A percentile compares a stretch with the other conserved stretches of the same genome.
Evolutionary conservation across 1,284 basidiomycete species (phyloP).

Genomic region (Boletus austroedulis): DNA sequence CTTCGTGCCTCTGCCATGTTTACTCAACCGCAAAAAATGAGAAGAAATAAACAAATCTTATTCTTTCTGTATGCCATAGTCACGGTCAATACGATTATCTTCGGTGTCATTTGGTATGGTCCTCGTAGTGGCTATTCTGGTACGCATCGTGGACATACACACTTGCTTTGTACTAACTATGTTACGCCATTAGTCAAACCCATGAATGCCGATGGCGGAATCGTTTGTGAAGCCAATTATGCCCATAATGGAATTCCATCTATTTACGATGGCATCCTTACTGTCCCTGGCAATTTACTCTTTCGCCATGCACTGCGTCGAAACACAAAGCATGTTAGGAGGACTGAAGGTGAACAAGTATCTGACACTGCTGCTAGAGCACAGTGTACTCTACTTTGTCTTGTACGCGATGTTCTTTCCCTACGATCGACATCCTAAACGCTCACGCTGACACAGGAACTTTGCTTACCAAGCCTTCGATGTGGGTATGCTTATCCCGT

Average conservation of each 20-base stretch:
- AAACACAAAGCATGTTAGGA: constrained; percentile 4
- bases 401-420: background rate
- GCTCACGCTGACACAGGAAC: background rate
- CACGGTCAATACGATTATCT: background rate
- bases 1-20: constrained; percentile 15
- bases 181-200: background rate
- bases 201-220: background rate
- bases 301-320: constrained; percentile 3
- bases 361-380: constrained; percentile 7
- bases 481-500: too few species aligned
- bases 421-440: background rate
- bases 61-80: constrained; percentile 3
- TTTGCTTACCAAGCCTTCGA: too few species aligned
- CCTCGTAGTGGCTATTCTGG: background rate
- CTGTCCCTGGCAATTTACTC: constrained; percentile 7
- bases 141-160: background rate
- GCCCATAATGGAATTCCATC: background rate
- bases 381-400: constrained; percentile 14
- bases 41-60: background rate
- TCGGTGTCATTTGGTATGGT: background rate
- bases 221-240: background rate
- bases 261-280: constrained; percentile 7
- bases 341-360: constrained; percentile 9
- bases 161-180: background rate
- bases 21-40: background rate